Base-by-base conservation (phyloP, 179 eudicot genomes). In the Beta lomatogona region DNA sequence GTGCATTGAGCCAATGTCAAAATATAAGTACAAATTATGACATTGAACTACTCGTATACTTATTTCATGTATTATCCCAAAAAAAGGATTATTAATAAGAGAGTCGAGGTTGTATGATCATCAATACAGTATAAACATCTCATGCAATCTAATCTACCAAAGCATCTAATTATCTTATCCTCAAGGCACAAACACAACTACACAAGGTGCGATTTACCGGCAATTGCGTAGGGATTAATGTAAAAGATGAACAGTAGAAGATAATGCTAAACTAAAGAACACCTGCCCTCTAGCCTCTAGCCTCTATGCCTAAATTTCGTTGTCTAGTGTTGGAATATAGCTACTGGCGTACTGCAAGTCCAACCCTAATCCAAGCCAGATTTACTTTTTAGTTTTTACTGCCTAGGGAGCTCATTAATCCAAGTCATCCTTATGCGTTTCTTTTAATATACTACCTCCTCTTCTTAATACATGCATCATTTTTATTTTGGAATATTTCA, bases 191-290 rank as follows among this genome's bases (percentile, higher is more conserved):
- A 21, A 63, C 16, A 63, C n/a, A n/a, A n/a, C n/a, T n/a, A n/a
- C n/a, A n/a, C 36, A 22, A 63, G 31, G 7, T 63, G 36, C 16
- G 6, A 14, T 71, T 4, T 5, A 72, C 75, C 57, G 75, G 59
- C 45, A 52, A 73, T 12, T 73, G 76, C 60, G 45, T 50, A 73
- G 76, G 75, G 75, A 53, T 53, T 73, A 7, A 73, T 53, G 76
- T 45, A 22, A 73, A 53, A 53, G 44, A 50, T 53, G 11, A 25
- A 69, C 53, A 69, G 53, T 44, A 19, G 1, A n/a, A 4, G 71
- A 50, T 46, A 7, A 25, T 10, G 46, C 41, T 52, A 53, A 73
- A 22, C 73, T 9, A 19, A 45, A 13, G 41, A 3, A 4, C 44
- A 22, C 45, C 69, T 36, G 3, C 41, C 41, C 41, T 36, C 41